Evolutionary conservation across 2,329 filamentous ascomycete genomes (phyloP), one percentile per base, ranked within the genome.

Genomic region (Pseudocercospora cruenta): DNA sequence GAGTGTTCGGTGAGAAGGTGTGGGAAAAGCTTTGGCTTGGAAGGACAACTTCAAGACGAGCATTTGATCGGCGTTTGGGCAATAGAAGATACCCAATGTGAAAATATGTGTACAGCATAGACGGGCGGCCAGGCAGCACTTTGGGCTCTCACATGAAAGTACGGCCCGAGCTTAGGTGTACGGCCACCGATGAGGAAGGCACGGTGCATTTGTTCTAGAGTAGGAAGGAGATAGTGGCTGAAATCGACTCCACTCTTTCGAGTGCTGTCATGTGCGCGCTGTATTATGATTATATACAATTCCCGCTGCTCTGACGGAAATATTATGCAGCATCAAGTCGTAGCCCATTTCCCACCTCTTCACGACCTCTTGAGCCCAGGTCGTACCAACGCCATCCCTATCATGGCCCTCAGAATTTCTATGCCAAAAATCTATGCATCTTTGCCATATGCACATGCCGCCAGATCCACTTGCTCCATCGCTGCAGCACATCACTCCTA

Each of bases 201-300:
- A 24, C 22, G 26, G 24, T 4, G 16, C 4, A 7, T 33, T n/a
- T 43, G 6, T 43, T n/a, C 4, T 3, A 1, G 39, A 43, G 22
- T 24, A 59, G 22, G 21, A 28, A 22, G 16, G 21, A 59, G 22
- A 31, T n/a, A 24, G 28, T 22, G 21, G 28, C 14, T 58, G 21
- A 28, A 60, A n/a, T 22, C 31, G 21, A 51, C 58, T 51, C 19
- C 58, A 26, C 26, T 58, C 63, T 57, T 54, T 28, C 31, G 55
- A 45, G 55, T 55, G 22, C 21, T 61, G 24, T 54, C 47, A 55
- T 61, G 33, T 54, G 60, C 63, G 63, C 63, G 49, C 55, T 62
- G 63, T 68, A 69, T 71, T 68, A 71, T 54, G 67, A 68, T 63
- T 71, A 68, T 71, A 43, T 68, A 71, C 67, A 69, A 16, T 64